Conservation (phyloP, 2,329 filamentous ascomycete species). For the Madurella fahalii region DNA sequence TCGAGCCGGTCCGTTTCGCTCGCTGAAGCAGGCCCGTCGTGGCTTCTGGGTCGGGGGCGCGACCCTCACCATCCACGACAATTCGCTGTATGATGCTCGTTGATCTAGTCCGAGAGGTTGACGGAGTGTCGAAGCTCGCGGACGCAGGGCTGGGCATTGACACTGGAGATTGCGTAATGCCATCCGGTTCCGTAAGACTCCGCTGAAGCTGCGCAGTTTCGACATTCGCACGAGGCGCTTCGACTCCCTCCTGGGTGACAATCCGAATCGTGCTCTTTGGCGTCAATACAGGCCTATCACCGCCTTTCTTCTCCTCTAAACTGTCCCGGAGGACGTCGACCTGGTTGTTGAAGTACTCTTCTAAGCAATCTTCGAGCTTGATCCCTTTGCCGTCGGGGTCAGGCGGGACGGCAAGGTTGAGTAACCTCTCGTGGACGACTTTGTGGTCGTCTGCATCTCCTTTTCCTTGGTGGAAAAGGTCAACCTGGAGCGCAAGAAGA, state of each 20-base stretch:
- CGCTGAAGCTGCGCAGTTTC: conserved; percentile 30
- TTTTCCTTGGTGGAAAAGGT: conserved; percentile 83
- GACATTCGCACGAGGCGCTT: conserved; percentile 16
- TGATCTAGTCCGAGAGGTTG: conserved; percentile 46
- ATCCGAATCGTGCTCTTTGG: conserved; percentile 33
- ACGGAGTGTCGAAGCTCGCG: conserved; percentile 27
- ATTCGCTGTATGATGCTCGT: conserved; percentile 60
- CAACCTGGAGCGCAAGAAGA: conserved; percentile 84
- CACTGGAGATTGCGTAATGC: conserved; percentile 17
- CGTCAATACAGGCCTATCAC: conserved; percentile 28
- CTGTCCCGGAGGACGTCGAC: conserved; percentile 82
- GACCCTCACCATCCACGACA: conserved; percentile 48
- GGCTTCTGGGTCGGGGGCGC: conserved; percentile 41
- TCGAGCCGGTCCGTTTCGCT: conserved; percentile 45
- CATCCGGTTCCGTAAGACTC: conserved; percentile 32
- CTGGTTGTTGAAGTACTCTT: conserved; percentile 90
- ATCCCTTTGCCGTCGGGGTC: conserved; percentile 67
- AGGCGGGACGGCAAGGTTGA: conserved; percentile 86
- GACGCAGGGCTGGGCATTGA: conserved; percentile 17
- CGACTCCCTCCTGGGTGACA: conserved; percentile 28
- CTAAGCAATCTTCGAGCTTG: conserved; percentile 84
- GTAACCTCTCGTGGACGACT: conserved; percentile 82
- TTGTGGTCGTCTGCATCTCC: conserved; percentile 87
- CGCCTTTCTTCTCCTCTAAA: conserved; percentile 48
- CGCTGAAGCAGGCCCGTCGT: conserved; percentile 40